These are phyloP conservation scores for Sphaerostilbella broomeana DNA, from an alignment of 2,329 filamentous ascomycete species.

Conservation along the genomic window DNA sequence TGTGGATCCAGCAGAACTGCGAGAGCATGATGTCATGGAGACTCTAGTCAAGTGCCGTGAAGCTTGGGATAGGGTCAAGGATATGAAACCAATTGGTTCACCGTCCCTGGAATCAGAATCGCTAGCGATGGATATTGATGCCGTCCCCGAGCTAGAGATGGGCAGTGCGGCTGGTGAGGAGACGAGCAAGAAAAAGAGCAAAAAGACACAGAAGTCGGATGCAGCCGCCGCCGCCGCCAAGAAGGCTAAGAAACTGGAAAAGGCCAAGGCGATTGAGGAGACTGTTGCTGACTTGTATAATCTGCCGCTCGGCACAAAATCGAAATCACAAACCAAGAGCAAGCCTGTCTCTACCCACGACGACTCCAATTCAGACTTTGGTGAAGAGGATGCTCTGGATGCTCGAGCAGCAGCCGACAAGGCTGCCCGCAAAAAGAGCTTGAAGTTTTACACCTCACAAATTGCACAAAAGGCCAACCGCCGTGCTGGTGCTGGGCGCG, in stretches of 20 bases:
- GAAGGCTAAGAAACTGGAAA: constrained; percentile 38
- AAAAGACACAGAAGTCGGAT: constrained; percentile 19
- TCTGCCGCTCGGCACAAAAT: constrained; percentile 47
- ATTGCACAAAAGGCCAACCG: constrained; percentile 92
- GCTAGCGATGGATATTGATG: constrained; percentile 21
- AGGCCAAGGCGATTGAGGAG: constrained; percentile 60
- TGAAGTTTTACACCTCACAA: constrained; percentile 97
- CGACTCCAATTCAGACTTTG: constrained; percentile 79
- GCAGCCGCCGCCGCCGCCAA: constrained; percentile 19
- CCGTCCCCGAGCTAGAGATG: constrained; percentile 13
- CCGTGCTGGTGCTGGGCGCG: constrained; percentile 64
- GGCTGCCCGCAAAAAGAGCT: constrained; percentile 78
- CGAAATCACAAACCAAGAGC: constrained; percentile 33
- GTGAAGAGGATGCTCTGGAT: constrained; percentile 77
- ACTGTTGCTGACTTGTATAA: constrained; percentile 63
- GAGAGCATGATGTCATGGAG: constrained; percentile 88
- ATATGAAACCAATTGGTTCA: constrained; percentile 46
- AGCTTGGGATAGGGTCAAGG: constrained; percentile 70
- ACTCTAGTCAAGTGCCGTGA: constrained; percentile 71
- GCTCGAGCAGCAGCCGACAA: constrained; percentile 79
- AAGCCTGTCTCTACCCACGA: constrained; percentile 33
- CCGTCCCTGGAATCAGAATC: constrained; percentile 27
- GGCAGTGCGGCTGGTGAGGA: constrained; percentile 16
- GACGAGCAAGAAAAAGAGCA: constrained; percentile 26
- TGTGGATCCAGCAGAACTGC: constrained; percentile 69